Percentiles rank a stretch among this genome's conserved stretches.
These are phyloP conservation scores for Mimosa bimucronata DNA, from an alignment of 306 rosid species.

Conservation along the genomic window DNA sequence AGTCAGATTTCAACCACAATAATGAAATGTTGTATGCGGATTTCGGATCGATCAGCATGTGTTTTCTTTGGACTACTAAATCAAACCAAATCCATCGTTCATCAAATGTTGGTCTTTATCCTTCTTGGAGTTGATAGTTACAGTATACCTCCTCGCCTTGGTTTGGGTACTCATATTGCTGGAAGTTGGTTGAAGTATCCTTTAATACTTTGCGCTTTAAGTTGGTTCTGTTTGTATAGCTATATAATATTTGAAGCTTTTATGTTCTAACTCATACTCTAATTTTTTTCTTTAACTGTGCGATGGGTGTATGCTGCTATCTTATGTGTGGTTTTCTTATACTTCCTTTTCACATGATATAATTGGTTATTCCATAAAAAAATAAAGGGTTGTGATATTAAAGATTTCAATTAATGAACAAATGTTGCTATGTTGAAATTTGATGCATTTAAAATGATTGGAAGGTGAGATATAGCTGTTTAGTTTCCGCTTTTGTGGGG, in stretches of 20 bases:
- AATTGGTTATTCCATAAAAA: no score
- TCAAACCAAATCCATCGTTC: no score
- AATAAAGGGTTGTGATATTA: not conserved
- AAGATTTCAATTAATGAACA: not conserved
- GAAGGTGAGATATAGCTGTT: not conserved
- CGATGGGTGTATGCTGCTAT: no score
- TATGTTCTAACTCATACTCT: no score
- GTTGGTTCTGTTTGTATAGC: no score
- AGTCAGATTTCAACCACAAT: not conserved
- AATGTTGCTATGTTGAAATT: not conserved
- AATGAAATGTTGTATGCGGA: no score
- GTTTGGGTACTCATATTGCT: no score
- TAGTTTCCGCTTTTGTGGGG: not conserved
- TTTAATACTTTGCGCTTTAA: no score
- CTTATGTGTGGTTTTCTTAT: not conserved
- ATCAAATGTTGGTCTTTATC: not conserved
- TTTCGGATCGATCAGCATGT: not conserved
- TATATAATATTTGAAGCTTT: not conserved
- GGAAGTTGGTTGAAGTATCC: not conserved
- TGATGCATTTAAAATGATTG: not conserved
- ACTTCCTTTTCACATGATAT: no score
- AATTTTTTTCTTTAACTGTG: no score
- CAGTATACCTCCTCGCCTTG: not conserved
- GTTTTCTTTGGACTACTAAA: not conserved
- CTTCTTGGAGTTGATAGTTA: not conserved